Evolutionary conservation across 495 filamentous ascomycete genomes (phyloP).

Genomic region (Neurospora sp.): DNA sequence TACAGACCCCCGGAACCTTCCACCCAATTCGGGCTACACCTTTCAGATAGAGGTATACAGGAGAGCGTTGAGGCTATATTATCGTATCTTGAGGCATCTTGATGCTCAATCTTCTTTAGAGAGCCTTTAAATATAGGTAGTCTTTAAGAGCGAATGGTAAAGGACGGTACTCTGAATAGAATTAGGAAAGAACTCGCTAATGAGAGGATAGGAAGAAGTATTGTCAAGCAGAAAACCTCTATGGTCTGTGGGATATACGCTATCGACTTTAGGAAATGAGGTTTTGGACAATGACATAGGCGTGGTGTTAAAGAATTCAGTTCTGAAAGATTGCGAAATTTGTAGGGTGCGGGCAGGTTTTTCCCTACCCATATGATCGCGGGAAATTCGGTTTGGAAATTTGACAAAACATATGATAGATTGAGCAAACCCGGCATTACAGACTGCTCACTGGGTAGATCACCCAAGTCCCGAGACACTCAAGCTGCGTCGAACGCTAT

Average conservation of each 20-base stretch:
- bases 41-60: neutral
- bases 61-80: neutral
- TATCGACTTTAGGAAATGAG: neutral
- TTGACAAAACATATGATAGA: too few species aligned
- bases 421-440: too few species aligned
- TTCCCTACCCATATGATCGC: too few species aligned
- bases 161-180: neutral
- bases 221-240: neutral
- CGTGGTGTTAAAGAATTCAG: too few species aligned
- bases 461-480: too few species aligned
- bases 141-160: neutral
- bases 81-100: neutral
- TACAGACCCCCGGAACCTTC: neutral
- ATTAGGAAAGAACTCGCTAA: neutral
- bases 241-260: neutral
- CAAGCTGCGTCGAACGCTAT: too few species aligned
- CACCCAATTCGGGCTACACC: neutral
- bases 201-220: neutral
- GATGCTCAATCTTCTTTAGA: neutral
- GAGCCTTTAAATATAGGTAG: too few species aligned
- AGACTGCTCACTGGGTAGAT: too few species aligned
- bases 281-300: neutral
- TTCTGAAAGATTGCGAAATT: too few species aligned
- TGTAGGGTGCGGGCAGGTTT: too few species aligned
- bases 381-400: too few species aligned